Evolutionary conservation across 73 alveolate genomes (phyloP), one percentile per base, ranked within the genome.

Genomic region (Halteria grandinella): DNA sequence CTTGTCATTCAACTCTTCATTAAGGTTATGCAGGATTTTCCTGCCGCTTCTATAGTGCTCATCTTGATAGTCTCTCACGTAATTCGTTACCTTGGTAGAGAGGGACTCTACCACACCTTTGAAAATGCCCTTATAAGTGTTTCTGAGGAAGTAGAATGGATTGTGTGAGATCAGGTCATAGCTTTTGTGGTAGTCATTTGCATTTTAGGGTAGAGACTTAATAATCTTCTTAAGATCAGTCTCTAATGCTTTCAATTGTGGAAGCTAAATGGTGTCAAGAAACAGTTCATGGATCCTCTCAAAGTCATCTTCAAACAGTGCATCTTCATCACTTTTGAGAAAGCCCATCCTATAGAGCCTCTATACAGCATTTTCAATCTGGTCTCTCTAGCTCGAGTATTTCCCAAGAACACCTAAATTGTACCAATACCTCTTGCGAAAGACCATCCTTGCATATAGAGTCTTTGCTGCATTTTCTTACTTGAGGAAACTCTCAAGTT

Each of bases 361-460:
- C 36, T 57, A 2, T 3, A 37, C 55, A 0, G 77, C 29, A 0
- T 5, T 29, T 44, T 36, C 70, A 1, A 75, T 11, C 2, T 57
- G 29, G 25, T 55, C 76, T 12, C 29, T 12, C 21, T 75, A 32
- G 1, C 47, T 14, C 12, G 59, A 29, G 55, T 75, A 75, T n/a
- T 57, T 57, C 11, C 27, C 6, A 1, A 75, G 40, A 20, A 23
- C 32, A n/a, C 28, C 11, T 0, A 54, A 21, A 18, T 29, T 36
- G 57, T 55, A 75, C 87, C 87, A 75, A 41, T 57, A 57, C 24
- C 87, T 21, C 55, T 69, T 55, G 33, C 87, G 34, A 37, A 75
- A 75, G 54, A 75, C 39, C 87, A 75, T 75, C 33, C 78, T 4
- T 2, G 75, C 78, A 36, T 52, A 75, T 2, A 75, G 28, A 41